These are phyloP conservation scores for Boletus sp. DNA, from an alignment of 1,284 basidiomycete genomes.

Conservation along the genomic window DNA sequence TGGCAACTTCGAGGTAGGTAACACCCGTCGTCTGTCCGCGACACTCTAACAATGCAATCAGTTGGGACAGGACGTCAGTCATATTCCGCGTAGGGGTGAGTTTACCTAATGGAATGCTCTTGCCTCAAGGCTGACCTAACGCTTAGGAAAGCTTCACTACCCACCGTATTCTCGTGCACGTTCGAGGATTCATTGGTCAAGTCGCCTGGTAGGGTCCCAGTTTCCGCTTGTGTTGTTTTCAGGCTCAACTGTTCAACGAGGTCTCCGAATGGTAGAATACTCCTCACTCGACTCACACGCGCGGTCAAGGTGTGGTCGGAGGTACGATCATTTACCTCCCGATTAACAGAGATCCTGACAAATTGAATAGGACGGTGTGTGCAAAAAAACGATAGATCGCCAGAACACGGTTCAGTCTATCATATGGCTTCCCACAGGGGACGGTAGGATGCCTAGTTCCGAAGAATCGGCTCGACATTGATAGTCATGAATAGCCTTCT, in stretches of 20 bases:
- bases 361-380: constrained; percentile 59
- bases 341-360: constrained; percentile 12
- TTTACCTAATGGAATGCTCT: constrained; percentile 10
- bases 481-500: constrained; percentile 41
- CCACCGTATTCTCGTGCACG: constrained; percentile 66
- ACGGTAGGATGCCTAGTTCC: constrained; percentile 40
- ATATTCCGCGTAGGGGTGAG: constrained; percentile 68
- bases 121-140: constrained; percentile 16
- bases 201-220: constrained; percentile 59
- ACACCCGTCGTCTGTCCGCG: not conserved
- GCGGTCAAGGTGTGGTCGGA: constrained; percentile 77
- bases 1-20: constrained; percentile 36
- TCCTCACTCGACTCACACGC: constrained; percentile 64
- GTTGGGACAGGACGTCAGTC: constrained; percentile 74
- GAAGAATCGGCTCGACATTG: constrained; percentile 11
- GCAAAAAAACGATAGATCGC: constrained; percentile 66
- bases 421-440: constrained; percentile 66
- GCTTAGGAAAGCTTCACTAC: constrained; percentile 51
- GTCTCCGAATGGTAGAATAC: constrained; percentile 60
- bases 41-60: constrained; percentile 28
- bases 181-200: constrained; percentile 72
- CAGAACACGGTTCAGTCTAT: constrained; percentile 59
- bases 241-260: constrained; percentile 33
- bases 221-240: constrained; percentile 1
- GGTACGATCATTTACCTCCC: constrained; percentile 37